These are phyloP conservation scores for Metarhizium anisopliae DNA, from an alignment of 2,329 filamentous ascomycete genomes.

Conservation along the genomic window DNA sequence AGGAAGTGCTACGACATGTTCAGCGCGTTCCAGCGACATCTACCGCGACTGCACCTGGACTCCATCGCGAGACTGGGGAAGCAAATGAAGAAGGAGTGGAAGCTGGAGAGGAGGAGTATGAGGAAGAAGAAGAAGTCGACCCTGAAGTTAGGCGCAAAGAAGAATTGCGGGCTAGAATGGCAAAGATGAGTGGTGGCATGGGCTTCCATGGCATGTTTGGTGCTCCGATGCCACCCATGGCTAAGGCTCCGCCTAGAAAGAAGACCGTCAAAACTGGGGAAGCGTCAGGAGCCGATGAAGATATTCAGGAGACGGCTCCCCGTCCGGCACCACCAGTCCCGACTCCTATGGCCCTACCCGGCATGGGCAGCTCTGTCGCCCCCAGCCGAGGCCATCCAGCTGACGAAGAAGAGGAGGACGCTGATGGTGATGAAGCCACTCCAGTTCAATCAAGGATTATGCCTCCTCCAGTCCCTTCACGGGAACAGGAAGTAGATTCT, in stretches of 20 bases:
- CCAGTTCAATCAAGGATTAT: conserved; percentile 14
- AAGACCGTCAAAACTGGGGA: conserved; percentile 36
- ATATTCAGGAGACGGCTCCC: conserved; percentile 32
- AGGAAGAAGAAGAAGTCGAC: conserved; percentile 78
- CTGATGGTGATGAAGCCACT: conserved; percentile 2
- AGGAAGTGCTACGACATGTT: conserved; percentile 40
- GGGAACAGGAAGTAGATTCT: conserved; percentile 14
- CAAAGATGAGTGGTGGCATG: conserved; percentile 97
- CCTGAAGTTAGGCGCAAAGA: conserved; percentile 78
- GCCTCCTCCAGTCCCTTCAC: conserved; percentile 21
- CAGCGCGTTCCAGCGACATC: conserved; percentile 29
- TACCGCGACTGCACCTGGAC: conserved; percentile 10
- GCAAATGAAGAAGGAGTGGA: conserved; percentile 48
- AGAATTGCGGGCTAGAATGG: conserved; percentile 90
- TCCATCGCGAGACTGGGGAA: conserved; percentile 37
- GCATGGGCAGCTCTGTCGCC: conserved; percentile 54
- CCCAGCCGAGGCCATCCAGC: conserved; percentile 27
- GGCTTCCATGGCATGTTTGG: conserved; percentile 94
- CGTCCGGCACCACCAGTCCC: conserved; percentile 47
- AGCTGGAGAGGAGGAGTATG: conserved; percentile 45
- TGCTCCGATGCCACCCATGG: conserved; percentile 56
- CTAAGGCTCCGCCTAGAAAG: conserved; percentile 36
- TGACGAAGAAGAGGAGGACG: conserved; percentile 1
- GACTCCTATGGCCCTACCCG: conserved; percentile 58
- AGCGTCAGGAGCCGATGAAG: conserved; percentile 27